Percentiles rank a stretch among this genome's conserved stretches.
These are phyloP conservation scores for Dysphania ambrosioides DNA, from an alignment of 148 eudicot species.

Conservation along the genomic window DNA sequence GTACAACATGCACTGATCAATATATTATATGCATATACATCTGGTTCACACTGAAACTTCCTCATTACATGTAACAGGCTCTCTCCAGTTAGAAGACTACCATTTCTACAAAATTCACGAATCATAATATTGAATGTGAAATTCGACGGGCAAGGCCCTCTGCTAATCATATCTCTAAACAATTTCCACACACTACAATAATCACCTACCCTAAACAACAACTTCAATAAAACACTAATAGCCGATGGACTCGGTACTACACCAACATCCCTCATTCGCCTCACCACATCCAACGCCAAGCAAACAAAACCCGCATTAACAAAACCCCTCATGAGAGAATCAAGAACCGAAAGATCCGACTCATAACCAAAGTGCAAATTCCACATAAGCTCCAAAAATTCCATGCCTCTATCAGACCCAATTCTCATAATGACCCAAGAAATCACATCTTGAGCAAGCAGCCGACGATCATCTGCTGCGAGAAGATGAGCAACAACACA, in stretches of 20 bases:
- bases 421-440: slow-evolving; percentile 55
- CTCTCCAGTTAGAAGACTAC: slow-evolving; percentile 53
- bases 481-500: slow-evolving; percentile 59
- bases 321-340: slow-evolving; percentile 82
- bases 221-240: slow-evolving; percentile 43
- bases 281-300: slow-evolving; percentile 50
- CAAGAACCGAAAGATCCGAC: slow-evolving; percentile 65
- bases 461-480: slow-evolving; percentile 33
- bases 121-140: slow-evolving; percentile 56
- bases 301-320: slow-evolving; percentile 50
- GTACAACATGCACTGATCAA: slow-evolving; percentile 67
- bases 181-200: slow-evolving; percentile 79
- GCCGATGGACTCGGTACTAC: slow-evolving; percentile 53
- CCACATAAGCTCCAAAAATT: slow-evolving; percentile 65
- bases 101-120: slow-evolving; percentile 73
- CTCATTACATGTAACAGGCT: slow-evolving; percentile 60
- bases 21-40: slow-evolving; percentile 70
- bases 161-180: slow-evolving; percentile 65
- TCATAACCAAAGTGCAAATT: slow-evolving; percentile 38
- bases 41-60: slow-evolving; percentile 56
- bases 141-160: slow-evolving; percentile 57
- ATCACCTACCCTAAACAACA: slow-evolving; percentile 70
- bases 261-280: slow-evolving; percentile 61
- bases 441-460: slow-evolving; percentile 72
- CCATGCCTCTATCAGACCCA: slow-evolving; percentile 51